Evolutionary conservation across 2,329 filamentous ascomycete genomes (phyloP), one percentile per base, ranked within the genome.

Genomic region (Apiospora rasikravindrae): DNA sequence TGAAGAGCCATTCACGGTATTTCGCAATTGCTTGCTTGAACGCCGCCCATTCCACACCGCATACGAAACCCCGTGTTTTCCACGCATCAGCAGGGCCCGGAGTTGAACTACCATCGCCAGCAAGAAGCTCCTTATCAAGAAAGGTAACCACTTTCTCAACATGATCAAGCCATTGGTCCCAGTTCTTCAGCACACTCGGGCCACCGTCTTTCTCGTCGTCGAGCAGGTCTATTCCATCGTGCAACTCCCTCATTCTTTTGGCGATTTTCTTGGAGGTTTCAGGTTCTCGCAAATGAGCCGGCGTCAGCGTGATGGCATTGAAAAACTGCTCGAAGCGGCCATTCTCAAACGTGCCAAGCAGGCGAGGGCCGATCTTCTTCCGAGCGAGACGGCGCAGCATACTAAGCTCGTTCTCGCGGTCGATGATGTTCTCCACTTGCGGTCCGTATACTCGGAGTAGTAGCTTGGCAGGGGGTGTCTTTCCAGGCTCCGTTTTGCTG

Each of bases 251-350:
- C 94, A 99, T 98, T 69, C 96, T 93, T 86, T 98, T 98, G 16
- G 96, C 96, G 79, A 99, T 99, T 80, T 98, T 94, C 78, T 90
- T 93, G 45, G 93, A 97, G 0, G 94, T 98, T 69, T 94, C 93
- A 0, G 94, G 89, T 44, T 94, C 90, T 49, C 94, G 92, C 66
- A 99, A 83, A 75, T 97, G 93, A 37, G 89, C 86, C 0, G 92
- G 88, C 0, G 92, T 96, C 57, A 99, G 88, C 0, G 96, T 92
- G 49, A 90, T 90, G 0, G 96, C 95, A 79, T 98, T 90, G 80
- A 98, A 93, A 80, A 92, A 98, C 81, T 99, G 93, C 83, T 99
- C 96, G 76, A 99, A 99, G 6, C 96, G 93, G 13, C 96, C 96
- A 79, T 99, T 99, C 70, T 88, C 90, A 81, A 99, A 99, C 0